phyloP scores from a whole-genome alignment of 306 rosid genomes.

The Glycine soja region DNA sequence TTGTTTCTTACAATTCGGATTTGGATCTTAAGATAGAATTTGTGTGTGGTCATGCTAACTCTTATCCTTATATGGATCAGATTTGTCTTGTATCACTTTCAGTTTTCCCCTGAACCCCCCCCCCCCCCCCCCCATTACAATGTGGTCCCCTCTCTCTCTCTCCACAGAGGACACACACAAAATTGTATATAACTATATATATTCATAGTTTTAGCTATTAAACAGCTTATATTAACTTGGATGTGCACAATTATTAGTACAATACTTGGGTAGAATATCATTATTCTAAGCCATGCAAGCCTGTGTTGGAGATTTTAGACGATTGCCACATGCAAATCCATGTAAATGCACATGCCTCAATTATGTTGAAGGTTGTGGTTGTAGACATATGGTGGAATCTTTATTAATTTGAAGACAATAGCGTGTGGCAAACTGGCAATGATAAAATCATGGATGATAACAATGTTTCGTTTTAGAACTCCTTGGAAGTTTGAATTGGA shows the following conservation, averaged over 20 bases:
- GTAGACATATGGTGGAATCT: slow-evolving; percentile 6
- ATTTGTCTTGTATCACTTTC: slow-evolving; percentile 45
- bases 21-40: slow-evolving; percentile 34
- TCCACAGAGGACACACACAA: neutral
- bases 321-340: slow-evolving; percentile 19
- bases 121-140: neutral
- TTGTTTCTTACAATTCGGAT: slow-evolving; percentile 34
- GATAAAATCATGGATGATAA: neutral
- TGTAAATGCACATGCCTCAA: slow-evolving; percentile 24
- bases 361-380: slow-evolving; percentile 27
- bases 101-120: neutral
- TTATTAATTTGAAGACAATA: neutral
- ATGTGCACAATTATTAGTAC: neutral
- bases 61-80: slow-evolving; percentile 43
- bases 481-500: slow-evolving; percentile 3
- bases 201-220: neutral
- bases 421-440: neutral
- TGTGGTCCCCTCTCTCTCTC: slow-evolving; percentile 32
- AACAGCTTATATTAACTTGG: neutral
- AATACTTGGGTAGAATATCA: slow-evolving; percentile 12
- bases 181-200: no score
- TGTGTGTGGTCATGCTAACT: slow-evolving; percentile 32
- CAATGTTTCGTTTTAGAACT: neutral
- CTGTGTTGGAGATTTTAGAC: slow-evolving; percentile 3
- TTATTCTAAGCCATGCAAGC: neutral